phyloP scores from a whole-genome alignment of 371 early-diverging fungal species.

The Mucor lusitanicus region DNA sequence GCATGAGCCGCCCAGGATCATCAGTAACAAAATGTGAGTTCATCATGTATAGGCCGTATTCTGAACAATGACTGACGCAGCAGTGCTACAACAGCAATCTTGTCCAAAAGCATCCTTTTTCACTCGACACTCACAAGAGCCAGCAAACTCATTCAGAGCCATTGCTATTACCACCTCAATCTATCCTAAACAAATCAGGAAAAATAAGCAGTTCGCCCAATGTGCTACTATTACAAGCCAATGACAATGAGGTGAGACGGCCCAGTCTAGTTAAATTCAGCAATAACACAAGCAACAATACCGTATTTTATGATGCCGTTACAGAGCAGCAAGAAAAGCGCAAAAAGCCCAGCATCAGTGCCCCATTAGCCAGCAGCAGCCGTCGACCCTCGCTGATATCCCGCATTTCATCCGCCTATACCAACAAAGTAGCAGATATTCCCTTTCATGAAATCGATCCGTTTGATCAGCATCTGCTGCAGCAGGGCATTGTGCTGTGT shows the following conservation, averaged over 20 bases:
- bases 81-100: too few relatives aligned
- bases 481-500: slow-evolving; percentile 4
- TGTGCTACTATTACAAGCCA: not conserved
- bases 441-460: not conserved
- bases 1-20: not conserved
- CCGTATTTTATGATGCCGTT: not conserved
- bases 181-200: not conserved
- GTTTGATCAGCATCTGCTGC: not conserved
- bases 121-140: not conserved
- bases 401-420: not conserved
- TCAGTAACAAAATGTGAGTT: not conserved
- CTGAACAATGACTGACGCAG: too few relatives aligned
- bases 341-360: not conserved
- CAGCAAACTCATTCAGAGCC: not conserved
- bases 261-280: not conserved
- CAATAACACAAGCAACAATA: not conserved
- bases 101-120: not conserved
- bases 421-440: not conserved
- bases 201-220: not conserved
- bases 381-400: not conserved
- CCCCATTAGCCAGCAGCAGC: not conserved
- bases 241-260: not conserved
- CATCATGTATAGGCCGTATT: not conserved
- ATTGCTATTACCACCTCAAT: not conserved
- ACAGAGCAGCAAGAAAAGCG: not conserved